Evolutionary conservation across 441 rosid species (phyloP).

Genomic region (Adansonia rubrostipa): DNA sequence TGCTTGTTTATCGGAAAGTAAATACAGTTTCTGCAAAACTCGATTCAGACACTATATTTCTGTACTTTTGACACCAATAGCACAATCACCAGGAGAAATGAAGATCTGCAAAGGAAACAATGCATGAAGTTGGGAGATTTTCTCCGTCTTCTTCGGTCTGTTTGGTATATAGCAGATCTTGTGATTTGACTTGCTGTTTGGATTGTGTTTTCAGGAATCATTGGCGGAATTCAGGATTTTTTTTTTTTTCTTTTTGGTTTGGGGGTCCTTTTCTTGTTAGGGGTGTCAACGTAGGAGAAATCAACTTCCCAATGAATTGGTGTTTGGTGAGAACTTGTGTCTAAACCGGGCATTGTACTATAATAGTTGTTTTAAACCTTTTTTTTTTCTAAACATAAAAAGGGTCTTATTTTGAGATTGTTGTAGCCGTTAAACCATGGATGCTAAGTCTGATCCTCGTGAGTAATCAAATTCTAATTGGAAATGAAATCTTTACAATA

Average conservation of each 20-base stretch:
- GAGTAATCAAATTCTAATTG: too few species aligned
- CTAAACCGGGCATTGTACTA: not conserved
- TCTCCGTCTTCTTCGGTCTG: too few species aligned
- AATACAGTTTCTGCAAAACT: conserved; percentile 18
- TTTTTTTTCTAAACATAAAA: too few species aligned
- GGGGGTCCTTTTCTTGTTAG: not conserved
- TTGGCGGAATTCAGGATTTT: too few species aligned
- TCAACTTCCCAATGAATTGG: not conserved
- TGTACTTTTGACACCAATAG: not conserved
- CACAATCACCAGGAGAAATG: not conserved
- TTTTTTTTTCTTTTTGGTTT: too few species aligned
- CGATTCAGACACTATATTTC: not conserved
- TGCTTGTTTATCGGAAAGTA: not conserved
- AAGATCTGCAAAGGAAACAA: not conserved
- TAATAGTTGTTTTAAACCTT: not conserved
- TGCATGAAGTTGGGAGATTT: too few species aligned
- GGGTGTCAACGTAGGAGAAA: not conserved
- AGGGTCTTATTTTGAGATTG: too few species aligned
- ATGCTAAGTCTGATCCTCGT: too few species aligned
- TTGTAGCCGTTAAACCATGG: too few species aligned
- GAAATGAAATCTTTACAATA: too few species aligned
- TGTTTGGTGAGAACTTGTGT: not conserved
- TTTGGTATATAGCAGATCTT: not conserved
- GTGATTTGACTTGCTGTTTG: not conserved
- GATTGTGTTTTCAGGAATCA: not conserved